Evolutionary conservation across 805 yeast species (phyloP).

Genomic region (Metahyphopichia silvanorum): DNA sequence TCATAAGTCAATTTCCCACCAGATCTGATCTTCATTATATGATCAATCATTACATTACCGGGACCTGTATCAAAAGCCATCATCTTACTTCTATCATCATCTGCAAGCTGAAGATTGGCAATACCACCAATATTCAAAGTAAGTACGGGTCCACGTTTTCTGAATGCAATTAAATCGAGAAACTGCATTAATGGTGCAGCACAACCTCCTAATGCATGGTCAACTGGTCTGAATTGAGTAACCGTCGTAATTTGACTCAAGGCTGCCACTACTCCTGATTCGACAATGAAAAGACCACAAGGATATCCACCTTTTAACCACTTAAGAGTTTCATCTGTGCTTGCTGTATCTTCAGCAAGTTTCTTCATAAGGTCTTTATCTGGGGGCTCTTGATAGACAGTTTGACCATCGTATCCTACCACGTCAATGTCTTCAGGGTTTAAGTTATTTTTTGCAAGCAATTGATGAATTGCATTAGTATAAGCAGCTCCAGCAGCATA

Average conservation of each 20-base stretch:
- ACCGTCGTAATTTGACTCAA: slow-evolving; percentile 14
- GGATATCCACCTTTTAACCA: no score
- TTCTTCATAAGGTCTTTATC: slow-evolving; percentile 7
- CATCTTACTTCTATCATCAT: slow-evolving; percentile 8
- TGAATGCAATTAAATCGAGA: slow-evolving; percentile 16
- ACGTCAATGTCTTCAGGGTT: slow-evolving; percentile 10
- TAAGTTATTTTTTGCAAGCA: slow-evolving; percentile 6
- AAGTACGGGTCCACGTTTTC: no score
- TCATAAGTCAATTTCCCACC: slow-evolving; percentile 15
- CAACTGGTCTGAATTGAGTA: slow-evolving; percentile 17
- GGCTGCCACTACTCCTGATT: slow-evolving; percentile 14
- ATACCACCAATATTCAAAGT: slow-evolving; percentile 25
- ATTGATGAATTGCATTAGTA: slow-evolving; percentile 7
- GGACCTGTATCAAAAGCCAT: slow-evolving; percentile 20
- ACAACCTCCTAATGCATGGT: slow-evolving; percentile 21
- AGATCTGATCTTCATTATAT: slow-evolving; percentile 19
- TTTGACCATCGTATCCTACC: slow-evolving; percentile 22
- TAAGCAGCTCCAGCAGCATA: slow-evolving; percentile 9
- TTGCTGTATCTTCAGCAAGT: no score
- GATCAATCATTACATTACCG: slow-evolving; percentile 22
- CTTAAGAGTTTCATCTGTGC: slow-evolving; percentile 10
- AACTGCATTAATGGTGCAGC: slow-evolving; percentile 24
- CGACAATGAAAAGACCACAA: no score
- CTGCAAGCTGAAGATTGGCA: slow-evolving; percentile 15
- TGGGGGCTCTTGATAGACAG: slow-evolving; percentile 18